Conservation (phyloP, 441 rosid genomes). For the Macaranga tanarius region DNA sequence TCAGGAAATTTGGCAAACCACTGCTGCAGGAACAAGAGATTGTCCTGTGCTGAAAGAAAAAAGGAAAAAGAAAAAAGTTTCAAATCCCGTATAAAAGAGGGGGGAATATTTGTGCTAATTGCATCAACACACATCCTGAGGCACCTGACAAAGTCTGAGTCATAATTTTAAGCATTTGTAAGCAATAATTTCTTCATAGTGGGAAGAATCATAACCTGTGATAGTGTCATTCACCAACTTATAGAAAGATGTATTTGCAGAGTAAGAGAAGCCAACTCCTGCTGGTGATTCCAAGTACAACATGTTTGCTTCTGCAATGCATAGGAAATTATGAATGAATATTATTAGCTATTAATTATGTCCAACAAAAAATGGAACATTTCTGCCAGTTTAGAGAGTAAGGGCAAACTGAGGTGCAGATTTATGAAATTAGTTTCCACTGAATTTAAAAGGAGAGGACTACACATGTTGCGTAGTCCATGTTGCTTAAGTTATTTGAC, state of each 20-base stretch:
- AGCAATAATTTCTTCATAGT: too few relatives aligned
- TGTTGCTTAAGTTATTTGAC: too few relatives aligned
- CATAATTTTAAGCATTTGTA: too few relatives aligned
- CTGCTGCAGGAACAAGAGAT: conserved; percentile 35
- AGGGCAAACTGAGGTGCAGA: too few relatives aligned
- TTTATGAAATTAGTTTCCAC: too few relatives aligned
- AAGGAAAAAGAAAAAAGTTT: neutral
- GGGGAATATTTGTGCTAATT: too few relatives aligned
- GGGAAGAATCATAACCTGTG: conserved; percentile 32
- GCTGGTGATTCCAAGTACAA: conserved; percentile 55
- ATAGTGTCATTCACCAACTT: conserved; percentile 33
- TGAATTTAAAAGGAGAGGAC: too few relatives aligned
- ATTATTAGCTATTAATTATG: neutral
- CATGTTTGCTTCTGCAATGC: conserved; percentile 48
- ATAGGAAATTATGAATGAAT: neutral
- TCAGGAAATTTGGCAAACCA: conserved; percentile 43
- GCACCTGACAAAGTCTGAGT: too few relatives aligned
- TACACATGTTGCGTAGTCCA: too few relatives aligned
- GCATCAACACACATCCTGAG: too few relatives aligned
- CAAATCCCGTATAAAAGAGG: too few relatives aligned
- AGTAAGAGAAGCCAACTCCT: conserved; percentile 61
- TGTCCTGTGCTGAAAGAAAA: conserved; percentile 36
- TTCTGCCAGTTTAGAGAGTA: too few relatives aligned
- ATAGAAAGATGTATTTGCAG: conserved; percentile 39
- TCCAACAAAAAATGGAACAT: neutral